A percentile compares a stretch with the other conserved stretches of the same genome.
Conservation (phyloP, 2,329 filamentous ascomycete genomes). For the Phyllosticta citriasiana region DNA sequence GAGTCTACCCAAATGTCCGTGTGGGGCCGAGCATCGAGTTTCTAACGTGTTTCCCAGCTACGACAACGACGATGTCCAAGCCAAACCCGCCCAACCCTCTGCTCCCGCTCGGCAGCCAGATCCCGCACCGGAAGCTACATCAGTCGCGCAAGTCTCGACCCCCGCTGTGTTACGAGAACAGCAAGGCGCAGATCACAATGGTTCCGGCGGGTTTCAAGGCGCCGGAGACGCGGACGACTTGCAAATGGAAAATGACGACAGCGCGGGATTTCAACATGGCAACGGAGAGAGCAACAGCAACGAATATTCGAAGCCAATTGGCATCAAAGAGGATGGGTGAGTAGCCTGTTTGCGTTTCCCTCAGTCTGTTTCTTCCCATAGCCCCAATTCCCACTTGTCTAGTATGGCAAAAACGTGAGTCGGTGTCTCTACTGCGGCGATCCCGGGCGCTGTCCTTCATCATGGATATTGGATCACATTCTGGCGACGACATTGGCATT, state of each 20-base stretch:
- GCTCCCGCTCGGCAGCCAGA: constrained; percentile 13
- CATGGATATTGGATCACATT: background rate
- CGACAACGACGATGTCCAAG: constrained; percentile 27
- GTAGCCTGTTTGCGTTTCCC: constrained; percentile 23
- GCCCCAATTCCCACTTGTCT: background rate
- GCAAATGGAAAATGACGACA: constrained; percentile 23
- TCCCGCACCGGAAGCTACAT: constrained; percentile 16
- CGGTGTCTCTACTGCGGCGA: constrained; percentile 4
- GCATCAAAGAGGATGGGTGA: constrained; percentile 90
- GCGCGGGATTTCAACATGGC: constrained; percentile 23
- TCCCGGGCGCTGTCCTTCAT: background rate
- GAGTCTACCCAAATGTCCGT: constrained; percentile 34
- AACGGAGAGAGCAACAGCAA: constrained; percentile 23
- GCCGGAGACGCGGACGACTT: constrained; percentile 15
- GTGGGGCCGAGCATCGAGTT: background rate
- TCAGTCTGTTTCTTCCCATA: background rate
- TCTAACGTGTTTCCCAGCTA: constrained; percentile 19
- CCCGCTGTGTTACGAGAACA: background rate
- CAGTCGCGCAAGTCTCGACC: constrained; percentile 8
- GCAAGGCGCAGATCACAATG: background rate
- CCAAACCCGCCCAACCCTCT: constrained; percentile 20
- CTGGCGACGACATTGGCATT: background rate
- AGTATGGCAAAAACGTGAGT: constrained; percentile 6
- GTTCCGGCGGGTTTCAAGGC: background rate
- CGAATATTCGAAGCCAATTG: constrained; percentile 44